phyloP scores from a whole-genome alignment of 83 land plant species.

The Picea mariana region DNA sequence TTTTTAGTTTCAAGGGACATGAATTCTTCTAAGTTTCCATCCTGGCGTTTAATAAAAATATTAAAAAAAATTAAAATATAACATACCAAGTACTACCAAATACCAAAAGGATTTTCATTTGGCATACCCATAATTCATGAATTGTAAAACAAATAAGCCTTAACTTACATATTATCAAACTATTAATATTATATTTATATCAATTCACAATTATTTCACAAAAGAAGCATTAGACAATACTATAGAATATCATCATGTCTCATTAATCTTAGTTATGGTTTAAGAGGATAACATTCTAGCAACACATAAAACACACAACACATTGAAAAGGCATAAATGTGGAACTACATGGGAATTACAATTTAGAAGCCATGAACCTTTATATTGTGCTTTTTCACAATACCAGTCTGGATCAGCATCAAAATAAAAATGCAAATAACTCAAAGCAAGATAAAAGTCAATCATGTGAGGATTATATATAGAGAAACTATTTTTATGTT shows the following conservation, averaged over 20 bases:
- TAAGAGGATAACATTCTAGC: neutral
- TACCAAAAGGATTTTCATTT: too few relatives aligned
- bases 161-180: too few relatives aligned
- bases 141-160: too few relatives aligned
- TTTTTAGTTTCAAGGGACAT: too few relatives aligned
- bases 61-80: too few relatives aligned
- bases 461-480: neutral
- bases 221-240: too few relatives aligned
- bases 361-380: constrained; percentile 77
- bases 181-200: neutral
- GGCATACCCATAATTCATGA: too few relatives aligned
- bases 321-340: neutral
- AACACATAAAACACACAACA: neutral
- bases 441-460: neutral
- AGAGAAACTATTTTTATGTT: neutral
- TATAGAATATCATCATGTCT: neutral
- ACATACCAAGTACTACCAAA: too few relatives aligned
- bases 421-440: neutral
- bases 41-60: too few relatives aligned
- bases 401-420: constrained; percentile 49
- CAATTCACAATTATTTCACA: neutral
- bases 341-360: neutral
- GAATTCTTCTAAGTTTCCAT: too few relatives aligned
- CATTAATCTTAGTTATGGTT: neutral
- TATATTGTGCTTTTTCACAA: constrained; percentile 83